phyloP scores from a whole-genome alignment of 2,329 filamentous ascomycete species.

The Bimuria novae-zelandiae region DNA sequence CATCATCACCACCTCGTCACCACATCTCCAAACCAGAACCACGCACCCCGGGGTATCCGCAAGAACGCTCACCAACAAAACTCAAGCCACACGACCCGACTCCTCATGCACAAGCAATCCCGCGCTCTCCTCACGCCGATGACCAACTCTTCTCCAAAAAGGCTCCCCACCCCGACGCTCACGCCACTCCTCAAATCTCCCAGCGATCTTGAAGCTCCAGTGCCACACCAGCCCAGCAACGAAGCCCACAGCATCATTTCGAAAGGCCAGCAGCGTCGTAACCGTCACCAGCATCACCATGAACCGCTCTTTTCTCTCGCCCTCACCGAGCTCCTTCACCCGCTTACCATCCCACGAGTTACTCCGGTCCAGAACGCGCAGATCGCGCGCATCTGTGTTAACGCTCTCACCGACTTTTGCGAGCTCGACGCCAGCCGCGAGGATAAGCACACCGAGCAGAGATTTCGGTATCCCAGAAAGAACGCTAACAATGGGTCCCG shows the following conservation, averaged over 20 bases:
- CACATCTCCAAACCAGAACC: too few species aligned
- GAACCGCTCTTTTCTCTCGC: constrained; percentile 77
- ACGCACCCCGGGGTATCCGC: too few species aligned
- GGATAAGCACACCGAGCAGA: constrained; percentile 83
- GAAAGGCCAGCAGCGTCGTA: constrained; percentile 80
- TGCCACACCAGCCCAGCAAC: constrained; percentile 80
- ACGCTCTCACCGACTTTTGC: constrained; percentile 83
- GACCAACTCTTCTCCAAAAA: constrained; percentile 31
- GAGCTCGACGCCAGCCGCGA: constrained; percentile 86
- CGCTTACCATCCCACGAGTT: constrained; percentile 45
- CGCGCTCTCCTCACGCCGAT: constrained; percentile 26
- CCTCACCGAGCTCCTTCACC: constrained; percentile 62
- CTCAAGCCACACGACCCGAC: constrained; percentile 33
- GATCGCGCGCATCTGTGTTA: constrained; percentile 71
- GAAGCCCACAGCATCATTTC: constrained; percentile 89
- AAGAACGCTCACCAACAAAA: neutral
- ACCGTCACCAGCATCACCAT: constrained; percentile 89
- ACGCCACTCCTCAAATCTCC: constrained; percentile 30
- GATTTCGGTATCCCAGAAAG: constrained; percentile 74
- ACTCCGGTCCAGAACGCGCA: constrained; percentile 49
- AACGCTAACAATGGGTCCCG: constrained; percentile 72
- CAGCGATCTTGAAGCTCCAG: constrained; percentile 60
- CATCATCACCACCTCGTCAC: too few species aligned
- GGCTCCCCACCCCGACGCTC: constrained; percentile 19
- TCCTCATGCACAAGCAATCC: constrained; percentile 33